These are phyloP conservation scores for Hyaloperonospora brassicae DNA, from an alignment of 352 stramenopile species.

Conservation along the genomic window DNA sequence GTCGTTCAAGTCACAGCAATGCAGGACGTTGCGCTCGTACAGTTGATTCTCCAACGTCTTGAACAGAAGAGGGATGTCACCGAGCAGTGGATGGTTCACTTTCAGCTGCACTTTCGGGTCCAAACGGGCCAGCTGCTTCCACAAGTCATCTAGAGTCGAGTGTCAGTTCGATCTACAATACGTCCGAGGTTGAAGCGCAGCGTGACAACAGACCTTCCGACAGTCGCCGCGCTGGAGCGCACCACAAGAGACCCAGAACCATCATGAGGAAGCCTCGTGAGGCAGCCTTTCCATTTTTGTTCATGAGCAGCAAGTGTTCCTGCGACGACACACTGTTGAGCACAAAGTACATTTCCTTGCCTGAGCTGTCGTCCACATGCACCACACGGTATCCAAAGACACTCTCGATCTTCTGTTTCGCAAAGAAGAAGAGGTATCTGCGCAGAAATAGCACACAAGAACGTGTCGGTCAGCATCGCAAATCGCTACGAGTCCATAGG, in stretches of 20 bases:
- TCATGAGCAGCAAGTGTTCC: conserved; percentile 62
- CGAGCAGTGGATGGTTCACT: conserved; percentile 58
- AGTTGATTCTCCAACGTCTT: conserved; percentile 78
- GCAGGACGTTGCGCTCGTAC: conserved; percentile 22
- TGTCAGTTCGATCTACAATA: not conserved
- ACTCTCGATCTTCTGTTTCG: conserved; percentile 68
- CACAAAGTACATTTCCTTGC: conserved; percentile 70
- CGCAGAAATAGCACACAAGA: conserved; percentile 1
- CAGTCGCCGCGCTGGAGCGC: conserved; percentile 46
- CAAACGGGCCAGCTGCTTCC: conserved; percentile 62
- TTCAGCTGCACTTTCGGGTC: conserved; percentile 53
- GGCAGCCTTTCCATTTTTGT: conserved; percentile 60
- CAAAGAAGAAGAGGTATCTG: conserved; percentile 71
- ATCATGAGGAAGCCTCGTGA: conserved; percentile 74
- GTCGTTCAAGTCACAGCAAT: not conserved
- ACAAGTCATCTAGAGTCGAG: conserved; percentile 50
- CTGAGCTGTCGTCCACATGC: conserved; percentile 53
- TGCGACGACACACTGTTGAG: conserved; percentile 67
- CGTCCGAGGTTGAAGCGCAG: not conserved
- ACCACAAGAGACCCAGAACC: conserved; percentile 76
- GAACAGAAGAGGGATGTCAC: conserved; percentile 57
- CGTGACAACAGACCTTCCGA: conserved; percentile 45
- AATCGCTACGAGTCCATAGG: not conserved
- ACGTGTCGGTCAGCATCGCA: not conserved
- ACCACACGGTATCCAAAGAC: conserved; percentile 74